Percentiles rank a stretch among this genome's conserved stretches.
These are phyloP conservation scores for Fusarium nematophilum DNA, from an alignment of 2,329 filamentous ascomycete genomes.

Conservation along the genomic window DNA sequence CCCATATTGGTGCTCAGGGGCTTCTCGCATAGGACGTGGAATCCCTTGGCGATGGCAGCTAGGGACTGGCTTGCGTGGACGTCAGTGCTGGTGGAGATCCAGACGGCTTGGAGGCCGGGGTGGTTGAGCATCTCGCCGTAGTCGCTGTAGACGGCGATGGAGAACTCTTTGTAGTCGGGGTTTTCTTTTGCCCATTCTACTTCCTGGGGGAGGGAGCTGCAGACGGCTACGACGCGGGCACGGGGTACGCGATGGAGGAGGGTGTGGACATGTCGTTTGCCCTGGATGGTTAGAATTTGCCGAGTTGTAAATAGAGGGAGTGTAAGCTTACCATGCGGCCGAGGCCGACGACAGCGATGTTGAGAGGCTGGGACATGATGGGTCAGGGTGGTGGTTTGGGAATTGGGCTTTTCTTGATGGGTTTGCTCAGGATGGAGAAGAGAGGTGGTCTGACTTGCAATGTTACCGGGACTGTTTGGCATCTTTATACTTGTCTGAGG, in stretches of 20 bases:
- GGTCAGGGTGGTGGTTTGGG: too few relatives aligned
- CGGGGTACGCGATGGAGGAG: constrained; percentile 28
- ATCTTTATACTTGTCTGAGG: background rate
- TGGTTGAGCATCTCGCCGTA: constrained; percentile 36
- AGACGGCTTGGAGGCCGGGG: constrained; percentile 26
- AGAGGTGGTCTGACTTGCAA: background rate
- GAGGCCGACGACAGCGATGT: constrained; percentile 34
- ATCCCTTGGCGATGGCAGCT: constrained; percentile 17
- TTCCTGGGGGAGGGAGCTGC: constrained; percentile 18
- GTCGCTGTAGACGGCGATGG: constrained; percentile 19
- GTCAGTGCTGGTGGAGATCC: constrained; percentile 32
- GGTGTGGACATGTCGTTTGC: constrained; percentile 29
- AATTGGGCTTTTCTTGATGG: too few relatives aligned
- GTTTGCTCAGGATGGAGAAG: background rate
- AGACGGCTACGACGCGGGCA: constrained; percentile 27
- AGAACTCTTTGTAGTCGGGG: constrained; percentile 25
- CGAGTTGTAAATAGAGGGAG: background rate
- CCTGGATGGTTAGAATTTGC: too few relatives aligned
- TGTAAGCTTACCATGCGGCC: constrained; percentile 29
- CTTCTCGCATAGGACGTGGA: constrained; percentile 37
- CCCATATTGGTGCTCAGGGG: constrained; percentile 52
- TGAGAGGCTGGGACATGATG: constrained; percentile 22
- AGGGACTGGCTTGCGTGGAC: constrained; percentile 29
- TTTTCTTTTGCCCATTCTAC: constrained; percentile 24
- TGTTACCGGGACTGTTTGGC: background rate